Evolutionary conservation across 371 early-diverging fungal species (phyloP).

Genomic region (Phascolomyces articulosus): DNA sequence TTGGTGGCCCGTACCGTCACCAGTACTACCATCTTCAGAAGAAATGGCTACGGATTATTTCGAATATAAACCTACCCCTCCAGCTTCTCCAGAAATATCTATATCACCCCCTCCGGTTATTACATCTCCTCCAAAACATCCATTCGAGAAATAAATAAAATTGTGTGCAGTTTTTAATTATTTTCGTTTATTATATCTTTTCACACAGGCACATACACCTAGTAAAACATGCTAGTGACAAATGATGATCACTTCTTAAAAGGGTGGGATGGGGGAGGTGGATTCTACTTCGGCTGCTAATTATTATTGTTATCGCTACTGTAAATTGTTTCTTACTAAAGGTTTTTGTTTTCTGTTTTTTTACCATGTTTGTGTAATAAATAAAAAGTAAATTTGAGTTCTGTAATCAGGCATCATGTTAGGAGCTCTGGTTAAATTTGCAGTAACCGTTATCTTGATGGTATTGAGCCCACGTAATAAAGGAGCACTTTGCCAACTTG

Average conservation of each 20-base stretch:
- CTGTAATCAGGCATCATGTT: conserved; percentile 30
- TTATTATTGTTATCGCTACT: too few species aligned
- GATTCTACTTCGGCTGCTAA: too few species aligned
- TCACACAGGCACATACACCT: too few species aligned
- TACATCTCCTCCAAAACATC: not conserved
- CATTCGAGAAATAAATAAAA: not conserved
- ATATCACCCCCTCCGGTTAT: not conserved
- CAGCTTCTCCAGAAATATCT: not conserved
- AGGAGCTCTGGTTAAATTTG: conserved; percentile 29
- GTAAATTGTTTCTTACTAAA: too few species aligned
- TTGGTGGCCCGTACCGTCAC: not conserved
- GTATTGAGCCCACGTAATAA: conserved; percentile 33
- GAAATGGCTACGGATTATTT: not conserved
- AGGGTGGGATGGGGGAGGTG: too few species aligned
- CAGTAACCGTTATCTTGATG: conserved; percentile 39
- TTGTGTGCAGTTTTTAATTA: not conserved
- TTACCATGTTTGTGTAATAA: conserved; percentile 38
- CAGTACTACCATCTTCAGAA: not conserved
- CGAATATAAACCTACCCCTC: not conserved
- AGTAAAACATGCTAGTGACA: too few species aligned
- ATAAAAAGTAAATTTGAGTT: conserved; percentile 40
- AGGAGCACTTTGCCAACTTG: conserved; percentile 27
- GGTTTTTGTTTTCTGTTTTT: too few species aligned
- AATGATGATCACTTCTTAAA: too few species aligned
- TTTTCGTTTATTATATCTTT: not conserved